phyloP scores from a whole-genome alignment of 331 rosid genomes.

The Malus hybrid region DNA sequence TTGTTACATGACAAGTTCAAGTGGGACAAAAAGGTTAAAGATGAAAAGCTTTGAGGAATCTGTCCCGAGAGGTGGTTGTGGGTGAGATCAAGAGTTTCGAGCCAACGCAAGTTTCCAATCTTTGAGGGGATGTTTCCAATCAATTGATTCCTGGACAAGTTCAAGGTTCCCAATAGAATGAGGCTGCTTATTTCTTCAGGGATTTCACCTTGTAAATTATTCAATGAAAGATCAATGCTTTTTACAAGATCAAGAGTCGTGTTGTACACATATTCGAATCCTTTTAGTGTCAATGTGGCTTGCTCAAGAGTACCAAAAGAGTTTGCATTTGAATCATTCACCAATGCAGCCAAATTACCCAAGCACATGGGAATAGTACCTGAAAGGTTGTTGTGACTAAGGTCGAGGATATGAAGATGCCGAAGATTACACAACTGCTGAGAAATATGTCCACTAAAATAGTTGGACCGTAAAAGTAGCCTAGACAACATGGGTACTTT shows the following conservation, averaged over 20 bases:
- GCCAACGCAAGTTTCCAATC: neutral
- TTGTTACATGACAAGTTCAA: constrained; percentile 12
- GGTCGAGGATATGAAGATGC: constrained; percentile 4
- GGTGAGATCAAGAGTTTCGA: constrained; percentile 15
- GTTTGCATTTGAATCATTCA: accelerated
- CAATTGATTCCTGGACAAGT: neutral
- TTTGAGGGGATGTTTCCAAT: neutral
- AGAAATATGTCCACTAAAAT: neutral
- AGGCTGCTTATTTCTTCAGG: too few species aligned
- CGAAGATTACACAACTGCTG: neutral
- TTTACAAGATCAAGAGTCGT: too few species aligned
- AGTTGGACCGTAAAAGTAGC: too few species aligned
- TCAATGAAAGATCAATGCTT: too few species aligned
- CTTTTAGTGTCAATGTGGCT: neutral
- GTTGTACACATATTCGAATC: too few species aligned
- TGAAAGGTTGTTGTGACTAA: neutral
- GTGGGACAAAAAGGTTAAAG: neutral
- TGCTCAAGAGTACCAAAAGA: neutral
- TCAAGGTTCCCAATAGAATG: too few species aligned
- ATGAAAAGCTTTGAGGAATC: constrained; percentile 5
- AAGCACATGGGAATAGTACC: neutral
- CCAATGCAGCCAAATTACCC: neutral
- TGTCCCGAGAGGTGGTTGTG: neutral
- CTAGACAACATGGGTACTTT: neutral
- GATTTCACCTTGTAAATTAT: too few species aligned